Conservation (phyloP, 345 rosid genomes). For the Brassica cretica region DNA sequence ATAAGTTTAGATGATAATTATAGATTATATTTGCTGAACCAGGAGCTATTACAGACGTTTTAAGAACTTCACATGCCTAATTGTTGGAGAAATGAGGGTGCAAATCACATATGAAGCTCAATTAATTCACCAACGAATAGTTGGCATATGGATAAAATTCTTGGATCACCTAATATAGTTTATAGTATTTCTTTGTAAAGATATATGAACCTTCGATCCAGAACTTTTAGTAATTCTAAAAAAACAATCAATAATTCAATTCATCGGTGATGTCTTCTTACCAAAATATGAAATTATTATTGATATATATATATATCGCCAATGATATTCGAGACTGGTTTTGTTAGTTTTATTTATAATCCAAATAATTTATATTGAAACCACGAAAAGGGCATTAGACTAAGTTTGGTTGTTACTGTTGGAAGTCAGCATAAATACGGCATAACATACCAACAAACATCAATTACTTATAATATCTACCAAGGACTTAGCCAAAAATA, state of each 20-base stretch:
- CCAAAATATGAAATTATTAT: not conserved
- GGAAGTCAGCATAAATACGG: not conserved
- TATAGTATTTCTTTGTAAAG: no score
- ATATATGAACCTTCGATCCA: no score
- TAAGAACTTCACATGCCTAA: not conserved
- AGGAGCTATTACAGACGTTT: not conserved
- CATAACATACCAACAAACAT: not conserved
- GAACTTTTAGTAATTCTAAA: not conserved
- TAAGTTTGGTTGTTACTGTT: not conserved
- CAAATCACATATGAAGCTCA: slow-evolving; percentile 17
- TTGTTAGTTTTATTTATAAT: not conserved
- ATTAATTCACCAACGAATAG: not conserved
- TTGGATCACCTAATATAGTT: no score
- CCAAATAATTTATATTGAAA: not conserved
- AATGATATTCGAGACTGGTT: not conserved
- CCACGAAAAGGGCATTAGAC: not conserved
- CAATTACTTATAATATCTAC: not conserved
- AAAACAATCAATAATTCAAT: not conserved
- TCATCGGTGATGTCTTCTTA: not conserved
- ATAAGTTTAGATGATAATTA: not conserved
- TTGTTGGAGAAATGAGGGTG: not conserved
- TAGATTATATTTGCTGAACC: not conserved
- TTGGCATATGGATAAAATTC: not conserved
- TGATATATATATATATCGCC: not conserved
- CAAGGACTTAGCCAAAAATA: slow-evolving; percentile 1